Evolutionary conservation across 2,329 filamentous ascomycete genomes (phyloP).

Genomic region (Pyrenophora graminea): DNA sequence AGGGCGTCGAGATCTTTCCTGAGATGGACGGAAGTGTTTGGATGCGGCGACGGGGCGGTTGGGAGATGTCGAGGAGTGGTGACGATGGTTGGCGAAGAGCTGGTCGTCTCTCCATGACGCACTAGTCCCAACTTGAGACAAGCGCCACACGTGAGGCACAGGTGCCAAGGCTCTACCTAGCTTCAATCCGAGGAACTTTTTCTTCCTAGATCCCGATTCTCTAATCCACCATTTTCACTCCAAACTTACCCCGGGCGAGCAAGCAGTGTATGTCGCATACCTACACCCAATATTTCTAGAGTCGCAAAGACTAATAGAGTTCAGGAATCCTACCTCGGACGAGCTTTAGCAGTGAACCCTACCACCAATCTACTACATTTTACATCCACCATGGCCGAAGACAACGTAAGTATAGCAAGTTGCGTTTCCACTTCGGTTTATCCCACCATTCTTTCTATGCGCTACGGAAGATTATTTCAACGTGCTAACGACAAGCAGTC

Average conservation of each 20-base stretch:
- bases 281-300: no score
- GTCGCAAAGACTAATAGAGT: no score
- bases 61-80: constrained; percentile 39
- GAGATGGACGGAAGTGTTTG: constrained; percentile 38
- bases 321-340: constrained; percentile 34
- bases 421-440: no score
- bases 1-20: constrained; percentile 28
- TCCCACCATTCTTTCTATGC: no score
- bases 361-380: constrained; percentile 7
- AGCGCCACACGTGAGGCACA: constrained; percentile 28
- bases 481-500: background rate
- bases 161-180: constrained; percentile 19
- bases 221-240: constrained; percentile 3
- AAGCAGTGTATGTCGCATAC: constrained; percentile 31
- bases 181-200: background rate
- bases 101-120: constrained; percentile 27
- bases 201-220: constrained; percentile 1
- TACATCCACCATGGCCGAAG: constrained; percentile 29
- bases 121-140: constrained; percentile 19
- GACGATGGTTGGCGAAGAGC: constrained; percentile 42
- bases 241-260: constrained; percentile 33
- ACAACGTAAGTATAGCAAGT: constrained; percentile 17
- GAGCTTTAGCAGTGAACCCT: constrained; percentile 44
- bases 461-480: no score
- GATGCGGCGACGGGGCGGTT: constrained; percentile 35